Percentiles rank a stretch among this genome's conserved stretches.
These are phyloP conservation scores for Camellia granthamiana DNA, from an alignment of 148 eudicot species.

Conservation along the genomic window DNA sequence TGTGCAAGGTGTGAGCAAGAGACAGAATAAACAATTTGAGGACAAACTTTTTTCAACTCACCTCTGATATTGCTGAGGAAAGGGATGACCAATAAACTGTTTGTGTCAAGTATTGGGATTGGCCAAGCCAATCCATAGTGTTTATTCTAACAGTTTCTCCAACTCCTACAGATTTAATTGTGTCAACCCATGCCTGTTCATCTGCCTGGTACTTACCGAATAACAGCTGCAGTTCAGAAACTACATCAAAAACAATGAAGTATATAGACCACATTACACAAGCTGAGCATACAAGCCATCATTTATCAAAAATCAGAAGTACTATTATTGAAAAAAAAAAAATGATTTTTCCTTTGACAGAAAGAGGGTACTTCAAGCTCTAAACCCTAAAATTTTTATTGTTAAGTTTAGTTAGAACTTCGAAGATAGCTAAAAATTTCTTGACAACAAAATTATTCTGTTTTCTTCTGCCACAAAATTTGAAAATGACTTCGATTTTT, in stretches of 20 bases:
- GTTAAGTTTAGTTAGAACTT: neutral
- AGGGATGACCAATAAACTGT: constrained; percentile 81
- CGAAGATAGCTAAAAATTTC: neutral
- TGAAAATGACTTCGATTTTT: neutral
- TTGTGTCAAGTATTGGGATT: constrained; percentile 52
- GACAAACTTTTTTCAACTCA: constrained; percentile 31
- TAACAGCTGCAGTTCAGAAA: constrained; percentile 49
- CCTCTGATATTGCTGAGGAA: constrained; percentile 88
- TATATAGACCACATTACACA: constrained; percentile 4
- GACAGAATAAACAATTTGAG: neutral
- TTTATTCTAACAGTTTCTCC: constrained; percentile 67
- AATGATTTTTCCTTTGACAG: neutral
- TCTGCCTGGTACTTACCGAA: constrained; percentile 72
- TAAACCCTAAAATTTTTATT: neutral
- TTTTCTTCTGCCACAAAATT: constrained; percentile 1
- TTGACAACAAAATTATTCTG: neutral
- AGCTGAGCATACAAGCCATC: neutral
- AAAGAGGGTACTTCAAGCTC: neutral
- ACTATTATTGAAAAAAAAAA: neutral
- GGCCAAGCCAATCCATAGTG: constrained; percentile 99
- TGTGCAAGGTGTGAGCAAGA: neutral
- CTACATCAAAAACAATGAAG: constrained; percentile 14
- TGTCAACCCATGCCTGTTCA: constrained; percentile 90
- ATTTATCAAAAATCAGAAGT: neutral
- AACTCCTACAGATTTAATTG: constrained; percentile 66